These are phyloP conservation scores for Cylindricascospora bacillispora DNA, from an alignment of 1,139 yeast genomes.

Conservation along the genomic window DNA sequence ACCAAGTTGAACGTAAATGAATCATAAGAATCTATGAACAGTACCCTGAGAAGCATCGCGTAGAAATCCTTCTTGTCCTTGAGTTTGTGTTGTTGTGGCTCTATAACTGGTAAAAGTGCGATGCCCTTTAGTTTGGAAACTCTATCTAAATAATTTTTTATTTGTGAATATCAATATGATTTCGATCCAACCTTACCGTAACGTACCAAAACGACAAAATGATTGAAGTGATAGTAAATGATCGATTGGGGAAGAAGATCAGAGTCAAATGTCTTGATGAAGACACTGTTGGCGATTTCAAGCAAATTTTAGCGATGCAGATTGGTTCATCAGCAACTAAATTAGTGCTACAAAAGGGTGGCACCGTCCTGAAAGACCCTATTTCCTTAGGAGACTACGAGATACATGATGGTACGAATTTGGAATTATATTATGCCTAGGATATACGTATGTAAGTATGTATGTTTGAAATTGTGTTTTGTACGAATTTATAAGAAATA, in stretches of 20 bases:
- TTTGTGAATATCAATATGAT: too few relatives aligned
- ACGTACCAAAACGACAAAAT: too few relatives aligned
- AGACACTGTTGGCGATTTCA: slow-evolving; percentile 87
- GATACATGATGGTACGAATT: slow-evolving; percentile 75
- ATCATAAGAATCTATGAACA: slow-evolving; percentile 86
- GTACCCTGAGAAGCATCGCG: slow-evolving; percentile 20
- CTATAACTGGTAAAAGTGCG: too few relatives aligned
- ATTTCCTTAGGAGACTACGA: slow-evolving; percentile 87
- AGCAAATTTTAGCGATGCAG: slow-evolving; percentile 70
- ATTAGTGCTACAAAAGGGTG: slow-evolving; percentile 60
- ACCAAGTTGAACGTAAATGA: slow-evolving; percentile 82
- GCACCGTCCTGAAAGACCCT: slow-evolving; percentile 75
- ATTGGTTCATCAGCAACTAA: slow-evolving; percentile 46
- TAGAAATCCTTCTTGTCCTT: slow-evolving; percentile 2
- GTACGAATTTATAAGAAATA: slow-evolving; percentile 41
- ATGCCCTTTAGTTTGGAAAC: too few relatives aligned
- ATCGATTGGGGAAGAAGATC: slow-evolving; percentile 69
- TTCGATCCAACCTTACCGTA: too few relatives aligned
- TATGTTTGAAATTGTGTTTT: background rate
- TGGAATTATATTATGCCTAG: slow-evolving; percentile 66
- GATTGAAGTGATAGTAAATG: slow-evolving; percentile 41
- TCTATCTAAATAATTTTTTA: too few relatives aligned
- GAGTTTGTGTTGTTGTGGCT: background rate
- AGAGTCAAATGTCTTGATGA: slow-evolving; percentile 74
- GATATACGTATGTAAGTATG: background rate